phyloP scores from a whole-genome alignment of 371 early-diverging fungal species.

The Mucor racemosus region DNA sequence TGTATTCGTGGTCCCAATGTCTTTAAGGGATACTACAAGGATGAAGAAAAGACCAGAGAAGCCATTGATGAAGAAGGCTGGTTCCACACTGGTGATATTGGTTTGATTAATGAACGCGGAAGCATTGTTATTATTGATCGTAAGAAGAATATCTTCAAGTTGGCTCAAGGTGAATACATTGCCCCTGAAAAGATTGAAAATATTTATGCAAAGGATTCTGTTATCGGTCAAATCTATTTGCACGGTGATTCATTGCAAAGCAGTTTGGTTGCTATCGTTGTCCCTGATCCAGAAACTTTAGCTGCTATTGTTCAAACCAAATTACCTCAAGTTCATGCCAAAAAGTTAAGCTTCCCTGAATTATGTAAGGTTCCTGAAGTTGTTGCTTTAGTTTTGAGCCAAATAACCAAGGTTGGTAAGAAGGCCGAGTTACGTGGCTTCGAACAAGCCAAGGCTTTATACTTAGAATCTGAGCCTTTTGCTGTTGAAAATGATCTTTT shows the following conservation, averaged over 20 bases:
- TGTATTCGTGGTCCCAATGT: constrained; percentile 85
- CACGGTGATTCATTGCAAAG: constrained; percentile 88
- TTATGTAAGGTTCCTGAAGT: constrained; percentile 66
- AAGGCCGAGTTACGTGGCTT: constrained; percentile 62
- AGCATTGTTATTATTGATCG: constrained; percentile 87
- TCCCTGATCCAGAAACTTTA: constrained; percentile 75
- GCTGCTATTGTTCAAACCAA: constrained; percentile 49
- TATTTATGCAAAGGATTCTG: constrained; percentile 57
- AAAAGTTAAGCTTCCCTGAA: constrained; percentile 38
- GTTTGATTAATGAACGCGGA: constrained; percentile 73
- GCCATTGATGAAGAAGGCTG: constrained; percentile 87
- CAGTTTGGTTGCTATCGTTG: constrained; percentile 84
- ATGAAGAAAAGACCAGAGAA: constrained; percentile 82
- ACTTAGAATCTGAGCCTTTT: constrained; percentile 59
- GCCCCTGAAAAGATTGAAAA: constrained; percentile 96
- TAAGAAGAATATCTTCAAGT: constrained; percentile 98
- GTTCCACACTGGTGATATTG: constrained; percentile 93
- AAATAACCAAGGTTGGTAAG: constrained; percentile 65
- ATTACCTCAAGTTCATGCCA: constrained; percentile 33
- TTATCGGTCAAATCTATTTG: constrained; percentile 72
- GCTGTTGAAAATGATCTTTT: constrained; percentile 62
- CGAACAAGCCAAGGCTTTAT: constrained; percentile 59
- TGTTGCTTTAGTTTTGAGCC: constrained; percentile 59
- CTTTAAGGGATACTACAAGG: constrained; percentile 85
- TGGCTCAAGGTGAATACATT: constrained; percentile 92